A percentile compares a stretch with the other conserved stretches of the same genome.
Evolutionary conservation across 176 grass and related monocot genomes (phyloP).

Genomic region (Lolium perenne): DNA sequence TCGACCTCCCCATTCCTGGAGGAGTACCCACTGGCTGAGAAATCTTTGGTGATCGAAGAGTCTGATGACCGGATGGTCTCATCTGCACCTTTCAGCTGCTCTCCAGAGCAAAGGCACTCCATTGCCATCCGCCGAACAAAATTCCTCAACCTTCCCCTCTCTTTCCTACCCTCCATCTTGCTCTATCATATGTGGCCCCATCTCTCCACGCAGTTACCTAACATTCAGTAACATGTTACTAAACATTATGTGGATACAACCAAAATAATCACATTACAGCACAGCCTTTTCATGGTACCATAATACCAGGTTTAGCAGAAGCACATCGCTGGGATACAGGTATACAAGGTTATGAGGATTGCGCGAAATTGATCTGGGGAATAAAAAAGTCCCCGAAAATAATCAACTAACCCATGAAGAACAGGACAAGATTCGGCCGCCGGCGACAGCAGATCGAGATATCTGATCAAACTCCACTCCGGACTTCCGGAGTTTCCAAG

Average conservation of each 20-base stretch:
- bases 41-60: constrained; percentile 62
- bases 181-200: constrained; percentile 40
- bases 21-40: constrained; percentile 44
- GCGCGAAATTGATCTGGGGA: background rate
- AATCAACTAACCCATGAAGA: constrained; percentile 48
- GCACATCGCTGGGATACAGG: constrained; percentile 19
- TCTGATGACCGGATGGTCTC: constrained; percentile 59
- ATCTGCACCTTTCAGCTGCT: constrained; percentile 75
- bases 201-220: constrained; percentile 39
- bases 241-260: constrained; percentile 16
- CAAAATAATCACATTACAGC: constrained; percentile 32
- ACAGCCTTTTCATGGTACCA: constrained; percentile 12
- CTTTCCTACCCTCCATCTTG: constrained; percentile 58
- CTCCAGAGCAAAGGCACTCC: constrained; percentile 95
- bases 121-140: constrained; percentile 53
- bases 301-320: constrained; percentile 20
- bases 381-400: background rate
- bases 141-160: constrained; percentile 34
- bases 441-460: constrained; percentile 32
- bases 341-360: background rate
- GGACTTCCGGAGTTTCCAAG: background rate
- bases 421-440: constrained; percentile 15
- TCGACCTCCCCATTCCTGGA: constrained; percentile 57
- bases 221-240: constrained; percentile 21
- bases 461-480: background rate